phyloP scores from a whole-genome alignment of 2,329 filamentous ascomycete genomes.

The Colletotrichum simmondsii region DNA sequence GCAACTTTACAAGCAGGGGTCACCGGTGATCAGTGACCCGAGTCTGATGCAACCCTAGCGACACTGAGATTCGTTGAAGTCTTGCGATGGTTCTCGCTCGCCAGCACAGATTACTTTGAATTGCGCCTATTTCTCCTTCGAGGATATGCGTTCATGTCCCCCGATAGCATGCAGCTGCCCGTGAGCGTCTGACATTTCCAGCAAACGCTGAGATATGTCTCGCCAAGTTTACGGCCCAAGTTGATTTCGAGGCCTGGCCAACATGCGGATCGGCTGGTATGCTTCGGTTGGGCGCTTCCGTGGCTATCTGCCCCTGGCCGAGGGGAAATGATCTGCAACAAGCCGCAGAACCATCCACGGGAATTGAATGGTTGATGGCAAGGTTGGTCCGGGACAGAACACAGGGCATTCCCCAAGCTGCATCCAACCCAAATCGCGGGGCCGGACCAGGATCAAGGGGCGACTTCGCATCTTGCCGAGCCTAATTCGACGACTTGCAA shows the following conservation, averaged over 20 bases:
- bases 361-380: conserved; percentile 8
- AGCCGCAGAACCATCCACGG: conserved; percentile 21
- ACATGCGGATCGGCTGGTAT: background rate
- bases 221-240: background rate
- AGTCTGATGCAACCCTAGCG: conserved; percentile 3
- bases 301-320: conserved; percentile 3
- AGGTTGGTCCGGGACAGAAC: conserved; percentile 13
- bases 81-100: background rate
- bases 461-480: conserved; percentile 24
- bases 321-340: conserved; percentile 34
- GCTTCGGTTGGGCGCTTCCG: background rate
- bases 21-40: conserved; percentile 1
- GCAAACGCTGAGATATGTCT: background rate
- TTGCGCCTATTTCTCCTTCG: background rate
- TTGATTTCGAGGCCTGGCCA: background rate
- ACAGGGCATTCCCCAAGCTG: conserved; percentile 23
- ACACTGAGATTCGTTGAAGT: background rate
- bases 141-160: background rate
- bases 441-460: conserved; percentile 34
- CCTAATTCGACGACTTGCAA: conserved; percentile 35
- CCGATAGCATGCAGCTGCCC: background rate
- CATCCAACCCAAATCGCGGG: conserved; percentile 34
- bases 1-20: conserved; percentile 20
- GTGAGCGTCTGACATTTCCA: background rate
- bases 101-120: background rate